A percentile compares a stretch with the other conserved stretches of the same genome.
Conservation (phyloP, 495 filamentous ascomycete genomes). For the Hypoxylon trugodes region DNA sequence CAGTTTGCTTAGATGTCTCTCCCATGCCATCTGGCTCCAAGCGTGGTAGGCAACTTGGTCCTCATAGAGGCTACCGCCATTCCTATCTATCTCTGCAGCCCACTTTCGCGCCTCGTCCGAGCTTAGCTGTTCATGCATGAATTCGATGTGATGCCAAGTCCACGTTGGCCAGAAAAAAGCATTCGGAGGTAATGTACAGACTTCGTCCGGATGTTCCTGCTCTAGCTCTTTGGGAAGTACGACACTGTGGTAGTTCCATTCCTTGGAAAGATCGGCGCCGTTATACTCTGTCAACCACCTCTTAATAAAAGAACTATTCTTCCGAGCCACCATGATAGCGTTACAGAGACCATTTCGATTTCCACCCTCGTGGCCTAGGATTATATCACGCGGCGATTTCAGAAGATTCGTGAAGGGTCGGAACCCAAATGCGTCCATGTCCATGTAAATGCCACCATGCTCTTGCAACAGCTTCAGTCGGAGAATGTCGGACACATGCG, state of each 20-base stretch:
- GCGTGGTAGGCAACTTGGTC: conserved; percentile 58
- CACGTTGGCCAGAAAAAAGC: conserved; percentile 62
- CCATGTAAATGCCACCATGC: conserved; percentile 57
- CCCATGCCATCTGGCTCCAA: conserved; percentile 58
- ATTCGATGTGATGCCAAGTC: conserved; percentile 56
- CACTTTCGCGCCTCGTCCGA: conserved; percentile 45
- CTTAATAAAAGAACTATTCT: conserved; percentile 50
- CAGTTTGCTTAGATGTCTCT: conserved; percentile 50
- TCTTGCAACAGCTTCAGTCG: conserved; percentile 52
- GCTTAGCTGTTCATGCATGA: conserved; percentile 54
- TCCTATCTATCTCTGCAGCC: conserved; percentile 45
- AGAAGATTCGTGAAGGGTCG: conserved; percentile 48
- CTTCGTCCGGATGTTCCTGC: conserved; percentile 46
- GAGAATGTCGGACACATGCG: conserved; percentile 56
- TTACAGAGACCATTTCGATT: conserved; percentile 58
- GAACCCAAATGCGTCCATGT: conserved; percentile 54
- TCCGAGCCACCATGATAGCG: conserved; percentile 54
- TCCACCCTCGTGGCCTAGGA: conserved; percentile 57
- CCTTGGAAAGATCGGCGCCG: conserved; percentile 46
- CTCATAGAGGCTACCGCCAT: conserved; percentile 52
- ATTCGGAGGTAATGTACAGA: conserved; percentile 54
- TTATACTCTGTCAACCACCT: conserved; percentile 55
- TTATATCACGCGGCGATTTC: conserved; percentile 45
- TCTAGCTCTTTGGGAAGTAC: conserved; percentile 54
- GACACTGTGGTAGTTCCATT: conserved; percentile 60